A percentile compares a stretch with the other conserved stretches of the same genome.
phyloP scores from a whole-genome alignment of 352 stramenopile genomes.

The Globisporangium splendens region DNA sequence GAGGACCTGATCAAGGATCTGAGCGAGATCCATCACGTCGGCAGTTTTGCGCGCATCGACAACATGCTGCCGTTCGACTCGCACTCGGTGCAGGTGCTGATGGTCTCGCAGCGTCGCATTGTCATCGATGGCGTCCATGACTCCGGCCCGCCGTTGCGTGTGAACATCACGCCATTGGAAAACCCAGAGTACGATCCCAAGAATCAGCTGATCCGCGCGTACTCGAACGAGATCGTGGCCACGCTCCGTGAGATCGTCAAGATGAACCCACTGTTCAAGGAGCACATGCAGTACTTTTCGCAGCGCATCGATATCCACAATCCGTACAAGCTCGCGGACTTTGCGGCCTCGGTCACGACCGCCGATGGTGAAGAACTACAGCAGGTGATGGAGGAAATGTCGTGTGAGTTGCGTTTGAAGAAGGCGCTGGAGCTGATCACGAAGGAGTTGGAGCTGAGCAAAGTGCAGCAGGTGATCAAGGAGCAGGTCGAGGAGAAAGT shows the following conservation, averaged over 20 bases:
- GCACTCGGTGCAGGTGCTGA: constrained; percentile 74
- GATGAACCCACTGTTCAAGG: constrained; percentile 96
- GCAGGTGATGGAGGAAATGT: constrained; percentile 94
- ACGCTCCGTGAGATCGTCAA: constrained; percentile 96
- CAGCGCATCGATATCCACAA: constrained; percentile 94
- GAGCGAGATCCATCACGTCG: constrained; percentile 93
- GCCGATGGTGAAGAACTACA: constrained; percentile 91
- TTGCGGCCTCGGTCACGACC: constrained; percentile 94
- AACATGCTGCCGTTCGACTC: constrained; percentile 83
- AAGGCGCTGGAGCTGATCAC: constrained; percentile 95
- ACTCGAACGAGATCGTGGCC: constrained; percentile 97
- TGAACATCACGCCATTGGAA: constrained; percentile 71
- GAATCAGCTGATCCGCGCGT: constrained; percentile 91
- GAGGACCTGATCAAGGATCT: constrained; percentile 92
- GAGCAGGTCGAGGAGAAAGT: constrained; percentile 89
- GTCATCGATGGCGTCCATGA: constrained; percentile 75
- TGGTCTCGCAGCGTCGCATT: constrained; percentile 89
- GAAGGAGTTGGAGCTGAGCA: constrained; percentile 95
- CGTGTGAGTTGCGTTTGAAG: constrained; percentile 93
- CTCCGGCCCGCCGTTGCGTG: constrained; percentile 49
- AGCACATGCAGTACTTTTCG: constrained; percentile 97
- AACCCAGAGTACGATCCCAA: constrained; percentile 68
- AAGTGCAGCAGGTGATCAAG: constrained; percentile 97
- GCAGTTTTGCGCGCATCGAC: constrained; percentile 96
- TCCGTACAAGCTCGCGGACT: constrained; percentile 97